Base-by-base conservation (phyloP, 139 green algal genomes). In the Micractinium sp. region DNA sequence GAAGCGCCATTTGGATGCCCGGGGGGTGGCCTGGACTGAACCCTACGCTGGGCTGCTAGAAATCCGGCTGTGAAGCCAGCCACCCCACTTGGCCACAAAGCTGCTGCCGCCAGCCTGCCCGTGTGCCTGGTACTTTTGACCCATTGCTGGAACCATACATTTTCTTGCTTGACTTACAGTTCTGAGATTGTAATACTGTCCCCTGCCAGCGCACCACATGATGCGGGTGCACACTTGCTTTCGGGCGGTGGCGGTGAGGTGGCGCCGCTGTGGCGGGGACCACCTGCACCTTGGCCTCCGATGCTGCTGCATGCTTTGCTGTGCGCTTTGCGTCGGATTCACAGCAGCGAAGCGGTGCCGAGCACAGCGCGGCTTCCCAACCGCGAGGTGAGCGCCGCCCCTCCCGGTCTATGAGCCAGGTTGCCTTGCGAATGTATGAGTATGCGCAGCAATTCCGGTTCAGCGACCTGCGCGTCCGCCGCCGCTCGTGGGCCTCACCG, bases 41-140 rank as follows among this genome's bases (percentile, higher is more conserved):
- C 88, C 92, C 23, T 88, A 94, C 41, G 90, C 92, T 20, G 94
- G 94, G 3, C 63, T 95, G 66, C 86, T 96, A 36, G 87, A 96
- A 87, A 69, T 95, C 20, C 0, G 38, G 4, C 47, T 95, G 35
- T 91, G n/a, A 84, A 19, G 27, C 20, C 69, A 76, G 25, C 1
- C 69, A 76, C 12, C 27, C 25, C 69, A 31, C 4, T 20, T 15
- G 4, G 16, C 18, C 66, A 12, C 29, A 20, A 4, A n/a, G 20
- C 20, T 4, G 66, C 20, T 15, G 60, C 16, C 60, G 60, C 60
- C 66, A 27, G 41, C 41, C 16, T 41, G 79, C 47, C 38, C 33
- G 23, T 23, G 25, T 73, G 47, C 19, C 15, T 9, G 41, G 23
- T 9, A 74, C 69, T 15, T 19, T 18, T 15, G 69, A 1, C 69